Evolutionary conservation across 176 grass and related monocot species (phyloP).

Genomic region (Avena sativa): DNA sequence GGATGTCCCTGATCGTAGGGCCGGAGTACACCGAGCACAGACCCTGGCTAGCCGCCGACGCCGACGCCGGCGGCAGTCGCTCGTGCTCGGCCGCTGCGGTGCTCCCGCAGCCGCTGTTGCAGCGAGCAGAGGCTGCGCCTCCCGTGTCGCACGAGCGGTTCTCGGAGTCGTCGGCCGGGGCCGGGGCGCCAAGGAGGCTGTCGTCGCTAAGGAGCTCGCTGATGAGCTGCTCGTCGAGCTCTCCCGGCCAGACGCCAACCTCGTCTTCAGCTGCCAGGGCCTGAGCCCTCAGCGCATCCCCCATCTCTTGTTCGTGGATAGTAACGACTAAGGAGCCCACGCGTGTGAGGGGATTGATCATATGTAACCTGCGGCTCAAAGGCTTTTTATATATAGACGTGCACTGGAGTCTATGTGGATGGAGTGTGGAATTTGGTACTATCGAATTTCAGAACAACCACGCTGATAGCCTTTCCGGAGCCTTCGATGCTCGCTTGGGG

Average conservation of each 20-base stretch:
- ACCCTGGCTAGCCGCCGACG: conserved; percentile 38
- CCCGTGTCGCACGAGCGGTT: neutral
- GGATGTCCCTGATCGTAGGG: conserved; percentile 67
- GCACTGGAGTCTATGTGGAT: neutral
- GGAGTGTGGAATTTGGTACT: neutral
- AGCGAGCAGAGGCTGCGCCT: neutral
- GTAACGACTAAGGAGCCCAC: neutral
- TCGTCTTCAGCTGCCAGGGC: neutral
- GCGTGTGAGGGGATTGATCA: conserved; percentile 13
- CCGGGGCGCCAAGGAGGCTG: conserved; percentile 20
- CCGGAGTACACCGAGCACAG: conserved; percentile 68
- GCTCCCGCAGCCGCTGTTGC: neutral
- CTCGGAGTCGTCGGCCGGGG: neutral
- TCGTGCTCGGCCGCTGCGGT: conserved; percentile 9
- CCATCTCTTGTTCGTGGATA: conserved; percentile 35
- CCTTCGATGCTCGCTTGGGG: neutral
- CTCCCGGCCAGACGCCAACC: conserved; percentile 43
- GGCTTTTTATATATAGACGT: neutral
- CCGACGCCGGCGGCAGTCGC: neutral
- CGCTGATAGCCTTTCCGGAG: neutral
- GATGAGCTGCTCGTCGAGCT: conserved; percentile 66
- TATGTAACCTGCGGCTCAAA: conserved; percentile 5
- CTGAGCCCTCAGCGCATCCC: conserved; percentile 7
- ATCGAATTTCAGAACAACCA: neutral
- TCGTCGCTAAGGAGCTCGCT: conserved; percentile 62